A percentile compares a stretch with the other conserved stretches of the same genome.
These are phyloP conservation scores for Chlamydomonas sphaeroides DNA, from an alignment of 139 green algal species.

Conservation along the genomic window DNA sequence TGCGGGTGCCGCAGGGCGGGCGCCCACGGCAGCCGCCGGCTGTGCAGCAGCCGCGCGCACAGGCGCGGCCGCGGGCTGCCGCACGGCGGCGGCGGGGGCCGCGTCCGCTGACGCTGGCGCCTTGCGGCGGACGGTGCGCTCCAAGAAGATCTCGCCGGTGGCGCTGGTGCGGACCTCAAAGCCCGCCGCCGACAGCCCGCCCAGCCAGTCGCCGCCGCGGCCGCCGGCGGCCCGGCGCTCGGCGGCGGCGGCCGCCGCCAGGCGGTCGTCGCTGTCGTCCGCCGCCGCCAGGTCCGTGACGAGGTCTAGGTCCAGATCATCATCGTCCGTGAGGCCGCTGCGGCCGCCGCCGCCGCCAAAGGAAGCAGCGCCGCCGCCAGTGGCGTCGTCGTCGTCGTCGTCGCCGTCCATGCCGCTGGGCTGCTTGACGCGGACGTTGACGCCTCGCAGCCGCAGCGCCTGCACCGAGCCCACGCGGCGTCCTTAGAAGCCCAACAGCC, in stretches of 20 bases:
- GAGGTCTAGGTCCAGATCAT: background rate
- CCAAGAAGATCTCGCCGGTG: constrained; percentile 25
- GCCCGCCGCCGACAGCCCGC: constrained; percentile 10
- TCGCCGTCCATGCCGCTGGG: background rate
- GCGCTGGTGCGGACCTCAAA: constrained; percentile 9
- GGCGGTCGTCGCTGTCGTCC: background rate
- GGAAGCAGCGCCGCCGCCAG: too few relatives aligned
- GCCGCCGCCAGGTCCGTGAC: background rate
- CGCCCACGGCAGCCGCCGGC: background rate
- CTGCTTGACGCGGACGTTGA: background rate
- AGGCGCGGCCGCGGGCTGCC: too few relatives aligned
- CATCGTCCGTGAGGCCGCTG: background rate
- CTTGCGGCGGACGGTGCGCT: background rate
- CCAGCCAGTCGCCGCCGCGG: background rate
- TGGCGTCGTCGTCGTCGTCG: background rate
- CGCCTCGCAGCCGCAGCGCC: constrained; percentile 2
- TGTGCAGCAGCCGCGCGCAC: background rate
- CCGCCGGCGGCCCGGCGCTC: background rate
- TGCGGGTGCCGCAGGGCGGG: background rate
- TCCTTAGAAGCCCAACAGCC: too few relatives aligned
- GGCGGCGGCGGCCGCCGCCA: background rate
- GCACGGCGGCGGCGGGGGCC: background rate
- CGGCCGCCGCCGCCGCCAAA: background rate
- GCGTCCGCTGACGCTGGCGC: background rate
- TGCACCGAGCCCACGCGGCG: background rate